These are phyloP conservation scores for Neurospora crassa DNA, from an alignment of 2,329 filamentous ascomycete species.

Conservation along the genomic window DNA sequence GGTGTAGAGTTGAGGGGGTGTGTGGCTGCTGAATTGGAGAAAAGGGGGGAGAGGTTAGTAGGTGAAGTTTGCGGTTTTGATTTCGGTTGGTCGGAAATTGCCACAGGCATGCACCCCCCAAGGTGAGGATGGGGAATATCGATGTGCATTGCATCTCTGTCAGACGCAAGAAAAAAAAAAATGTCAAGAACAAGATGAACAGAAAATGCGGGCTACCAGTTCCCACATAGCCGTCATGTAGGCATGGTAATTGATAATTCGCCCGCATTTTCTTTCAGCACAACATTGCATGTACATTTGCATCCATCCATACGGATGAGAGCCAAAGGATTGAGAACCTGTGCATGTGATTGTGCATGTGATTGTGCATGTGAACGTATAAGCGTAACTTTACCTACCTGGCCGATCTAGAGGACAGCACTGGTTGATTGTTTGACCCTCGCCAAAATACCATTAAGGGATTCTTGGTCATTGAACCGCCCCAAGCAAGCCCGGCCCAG, in stretches of 20 bases:
- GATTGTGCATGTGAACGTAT: background rate
- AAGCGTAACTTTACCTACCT: slow-evolving; percentile 26
- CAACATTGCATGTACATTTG: background rate
- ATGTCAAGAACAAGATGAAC: too few species aligned
- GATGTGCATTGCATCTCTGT: background rate
- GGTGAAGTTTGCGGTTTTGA: background rate
- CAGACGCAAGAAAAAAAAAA: background rate
- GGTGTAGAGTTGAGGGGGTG: slow-evolving; percentile 21
- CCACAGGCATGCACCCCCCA: background rate
- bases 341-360: background rate
- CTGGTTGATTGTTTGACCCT: slow-evolving; percentile 25
- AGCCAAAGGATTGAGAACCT: background rate
- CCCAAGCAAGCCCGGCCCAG: slow-evolving; percentile 39
- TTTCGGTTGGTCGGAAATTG: background rate
- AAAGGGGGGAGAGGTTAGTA: background rate
- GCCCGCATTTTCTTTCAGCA: background rate
- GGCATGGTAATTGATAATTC: background rate
- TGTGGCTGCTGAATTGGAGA: slow-evolving; percentile 17
- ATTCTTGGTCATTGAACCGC: slow-evolving; percentile 35
- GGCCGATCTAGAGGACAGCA: slow-evolving; percentile 33
- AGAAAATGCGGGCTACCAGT: background rate
- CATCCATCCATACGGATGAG: background rate
- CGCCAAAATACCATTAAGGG: slow-evolving; percentile 35
- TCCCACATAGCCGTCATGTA: too few species aligned
- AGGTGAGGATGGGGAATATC: background rate